phyloP scores from a whole-genome alignment of 1,284 basidiomycete species.

The Pseudozyma sp. region DNA sequence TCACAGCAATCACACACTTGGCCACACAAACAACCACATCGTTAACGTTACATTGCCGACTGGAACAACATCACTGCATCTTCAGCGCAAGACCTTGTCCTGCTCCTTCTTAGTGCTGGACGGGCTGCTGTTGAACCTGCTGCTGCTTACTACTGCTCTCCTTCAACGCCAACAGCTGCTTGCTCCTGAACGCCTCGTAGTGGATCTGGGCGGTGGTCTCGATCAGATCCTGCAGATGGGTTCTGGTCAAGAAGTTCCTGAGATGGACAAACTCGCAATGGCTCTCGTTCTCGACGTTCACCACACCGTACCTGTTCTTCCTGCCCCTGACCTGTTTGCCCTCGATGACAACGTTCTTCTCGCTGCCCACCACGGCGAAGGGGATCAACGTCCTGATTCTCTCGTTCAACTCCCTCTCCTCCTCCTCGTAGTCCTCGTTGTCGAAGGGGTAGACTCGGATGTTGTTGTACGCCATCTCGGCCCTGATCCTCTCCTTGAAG shows the following conservation, averaged over 20 bases:
- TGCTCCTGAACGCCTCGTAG: conserved; percentile 99
- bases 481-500: conserved; percentile 96
- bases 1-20: no score
- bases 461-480: conserved; percentile 90
- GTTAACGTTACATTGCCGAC: neutral
- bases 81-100: no score
- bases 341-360: conserved; percentile 91
- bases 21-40: no score
- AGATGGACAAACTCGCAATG: conserved; percentile 99
- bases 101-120: neutral
- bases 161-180: conserved; percentile 92
- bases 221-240: conserved; percentile 97
- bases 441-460: conserved; percentile 97
- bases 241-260: conserved; percentile 92
- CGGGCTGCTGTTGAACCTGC: conserved; percentile 7
- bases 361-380: conserved; percentile 95
- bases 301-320: conserved; percentile 97
- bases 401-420: conserved; percentile 90
- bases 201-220: conserved; percentile 99
- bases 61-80: neutral
- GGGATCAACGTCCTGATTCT: conserved; percentile 92
- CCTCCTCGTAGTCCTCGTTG: conserved; percentile 90
- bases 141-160: conserved; percentile 72
- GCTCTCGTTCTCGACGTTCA: conserved; percentile 90
- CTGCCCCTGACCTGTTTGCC: conserved; percentile 94